These are phyloP conservation scores for Pythium volutum DNA, from an alignment of 352 stramenopile species.

Conservation along the genomic window DNA sequence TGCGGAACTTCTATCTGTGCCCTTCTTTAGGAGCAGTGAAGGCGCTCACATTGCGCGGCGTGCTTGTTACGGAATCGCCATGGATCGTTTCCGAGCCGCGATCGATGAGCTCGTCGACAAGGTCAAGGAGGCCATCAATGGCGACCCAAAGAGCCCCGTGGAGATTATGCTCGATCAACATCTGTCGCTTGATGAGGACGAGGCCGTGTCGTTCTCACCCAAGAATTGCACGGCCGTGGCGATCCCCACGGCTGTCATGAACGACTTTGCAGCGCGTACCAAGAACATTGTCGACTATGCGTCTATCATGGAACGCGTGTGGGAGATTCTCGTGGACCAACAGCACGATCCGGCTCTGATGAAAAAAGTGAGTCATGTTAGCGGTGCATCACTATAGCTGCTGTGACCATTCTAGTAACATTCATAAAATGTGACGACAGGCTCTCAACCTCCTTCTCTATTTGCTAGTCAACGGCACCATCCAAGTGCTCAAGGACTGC, in stretches of 20 bases:
- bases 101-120: slow-evolving; percentile 65
- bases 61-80: slow-evolving; percentile 21
- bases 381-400: no score
- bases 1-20: background rate
- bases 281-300: slow-evolving; percentile 75
- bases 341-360: slow-evolving; percentile 52
- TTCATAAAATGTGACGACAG: slow-evolving; percentile 18
- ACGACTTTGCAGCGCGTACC: slow-evolving; percentile 59
- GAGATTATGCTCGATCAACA: slow-evolving; percentile 64
- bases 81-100: slow-evolving; percentile 54
- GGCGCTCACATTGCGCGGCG: background rate
- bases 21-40: background rate
- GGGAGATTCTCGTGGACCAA: slow-evolving; percentile 60
- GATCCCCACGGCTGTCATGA: slow-evolving; percentile 53
- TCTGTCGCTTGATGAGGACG: slow-evolving; percentile 49
- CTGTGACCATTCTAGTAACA: background rate
- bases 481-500: slow-evolving; percentile 62
- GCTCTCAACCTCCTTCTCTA: slow-evolving; percentile 58
- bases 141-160: slow-evolving; percentile 55
- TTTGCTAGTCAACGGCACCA: slow-evolving; percentile 66
- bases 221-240: slow-evolving; percentile 34
- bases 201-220: slow-evolving; percentile 38
- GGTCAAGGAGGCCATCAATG: slow-evolving; percentile 50
- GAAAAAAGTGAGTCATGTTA: slow-evolving; percentile 41
- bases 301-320: slow-evolving; percentile 68